These are phyloP conservation scores for Annulohypoxylon stygium DNA, from an alignment of 495 filamentous ascomycete species.

Conservation along the genomic window DNA sequence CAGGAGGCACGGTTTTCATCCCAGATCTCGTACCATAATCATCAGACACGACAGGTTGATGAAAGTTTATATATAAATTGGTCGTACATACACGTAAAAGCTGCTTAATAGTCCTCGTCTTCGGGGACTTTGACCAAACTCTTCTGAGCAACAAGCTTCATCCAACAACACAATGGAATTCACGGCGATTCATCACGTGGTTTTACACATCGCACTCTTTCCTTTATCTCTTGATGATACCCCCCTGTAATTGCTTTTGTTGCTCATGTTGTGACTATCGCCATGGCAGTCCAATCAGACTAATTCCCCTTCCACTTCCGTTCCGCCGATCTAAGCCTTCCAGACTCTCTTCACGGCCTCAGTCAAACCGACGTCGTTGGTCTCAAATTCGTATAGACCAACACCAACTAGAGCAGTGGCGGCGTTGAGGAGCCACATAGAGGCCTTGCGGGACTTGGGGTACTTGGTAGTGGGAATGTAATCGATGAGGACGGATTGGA, in stretches of 20 bases:
- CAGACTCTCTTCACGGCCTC: conserved; percentile 89
- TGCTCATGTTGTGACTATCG: not conserved
- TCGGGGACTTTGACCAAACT: conserved; percentile 16
- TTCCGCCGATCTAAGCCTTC: conserved; percentile 69
- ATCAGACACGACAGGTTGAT: not conserved
- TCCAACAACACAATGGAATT: conserved; percentile 40
- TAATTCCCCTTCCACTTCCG: not conserved
- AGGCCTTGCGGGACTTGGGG: conserved; percentile 71
- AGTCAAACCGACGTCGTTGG: conserved; percentile 96
- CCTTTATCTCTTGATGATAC: not conserved
- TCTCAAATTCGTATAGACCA: conserved; percentile 98
- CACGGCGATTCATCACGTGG: conserved; percentile 21
- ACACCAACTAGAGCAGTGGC: conserved; percentile 84
- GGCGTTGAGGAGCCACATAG: conserved; percentile 82
- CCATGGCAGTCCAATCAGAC: not conserved
- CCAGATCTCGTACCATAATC: conserved; percentile 3
- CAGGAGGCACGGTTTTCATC: conserved; percentile 1
- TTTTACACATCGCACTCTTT: conserved; percentile 9
- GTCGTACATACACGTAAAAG: conserved; percentile 45
- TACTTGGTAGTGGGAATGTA: conserved; percentile 83
- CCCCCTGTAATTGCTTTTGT: not conserved
- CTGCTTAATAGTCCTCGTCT: conserved; percentile 7
- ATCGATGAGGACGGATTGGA: conserved; percentile 89
- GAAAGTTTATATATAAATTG: conserved; percentile 39
- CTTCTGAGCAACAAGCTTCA: conserved; percentile 12